A percentile compares a stretch with the other conserved stretches of the same genome.
These are phyloP conservation scores for Eleusine indica DNA, from an alignment of 176 grass and related monocot genomes.

Conservation along the genomic window DNA sequence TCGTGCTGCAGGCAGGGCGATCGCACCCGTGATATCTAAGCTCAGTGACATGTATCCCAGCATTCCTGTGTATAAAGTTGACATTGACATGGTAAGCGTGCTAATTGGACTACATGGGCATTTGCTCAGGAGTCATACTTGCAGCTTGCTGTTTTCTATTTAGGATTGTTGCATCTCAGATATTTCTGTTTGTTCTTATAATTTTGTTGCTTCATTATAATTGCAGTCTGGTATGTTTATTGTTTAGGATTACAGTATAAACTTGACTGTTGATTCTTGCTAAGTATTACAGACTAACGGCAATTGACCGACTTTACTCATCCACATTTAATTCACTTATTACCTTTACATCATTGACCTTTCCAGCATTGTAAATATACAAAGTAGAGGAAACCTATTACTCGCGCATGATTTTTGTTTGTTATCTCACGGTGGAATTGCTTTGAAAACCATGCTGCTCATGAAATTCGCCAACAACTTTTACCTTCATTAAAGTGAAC, in stretches of 20 bases:
- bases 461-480: background rate
- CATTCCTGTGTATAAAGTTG: constrained; percentile 48
- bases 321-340: background rate
- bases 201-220: background rate
- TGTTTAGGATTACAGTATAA: background rate
- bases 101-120: background rate
- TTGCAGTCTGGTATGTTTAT: background rate
- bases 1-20: constrained; percentile 36
- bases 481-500: background rate
- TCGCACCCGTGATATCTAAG: constrained; percentile 43
- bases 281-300: background rate
- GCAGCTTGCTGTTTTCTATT: background rate
- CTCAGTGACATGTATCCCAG: constrained; percentile 40
- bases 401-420: background rate
- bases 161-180: background rate
- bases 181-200: background rate
- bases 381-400: background rate
- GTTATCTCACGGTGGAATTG: background rate
- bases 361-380: background rate
- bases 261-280: background rate
- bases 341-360: background rate
- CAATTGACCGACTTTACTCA: background rate
- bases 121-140: background rate
- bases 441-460: background rate
- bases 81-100: constrained; percentile 47